These are phyloP conservation scores for Claviceps sp. DNA, from an alignment of 2,329 filamentous ascomycete genomes.

Conservation along the genomic window DNA sequence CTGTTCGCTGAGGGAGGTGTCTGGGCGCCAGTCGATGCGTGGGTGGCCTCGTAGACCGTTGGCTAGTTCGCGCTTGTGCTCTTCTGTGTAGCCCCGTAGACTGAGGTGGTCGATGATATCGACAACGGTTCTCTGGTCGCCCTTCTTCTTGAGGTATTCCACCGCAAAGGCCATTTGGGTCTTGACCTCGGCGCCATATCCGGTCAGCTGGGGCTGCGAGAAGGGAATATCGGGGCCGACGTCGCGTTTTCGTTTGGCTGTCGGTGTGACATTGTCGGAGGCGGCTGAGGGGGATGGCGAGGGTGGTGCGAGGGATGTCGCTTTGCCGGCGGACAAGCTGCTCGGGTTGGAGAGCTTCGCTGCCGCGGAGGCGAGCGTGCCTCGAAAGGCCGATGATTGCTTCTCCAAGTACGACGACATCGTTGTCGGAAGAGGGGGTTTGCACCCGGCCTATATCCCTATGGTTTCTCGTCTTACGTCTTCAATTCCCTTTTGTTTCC, in stretches of 20 bases:
- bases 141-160: constrained; percentile 64
- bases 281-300: constrained; percentile 49
- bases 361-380: constrained; percentile 48
- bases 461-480: too few relatives aligned
- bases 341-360: constrained; percentile 44
- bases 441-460: not conserved
- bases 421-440: constrained; percentile 10
- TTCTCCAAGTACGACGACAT: constrained; percentile 54
- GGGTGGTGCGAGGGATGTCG: constrained; percentile 35
- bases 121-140: constrained; percentile 53
- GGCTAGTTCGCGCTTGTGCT: constrained; percentile 50
- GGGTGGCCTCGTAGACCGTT: constrained; percentile 54
- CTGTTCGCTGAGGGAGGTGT: constrained; percentile 48
- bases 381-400: constrained; percentile 49
- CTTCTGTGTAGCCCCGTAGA: constrained; percentile 47
- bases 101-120: constrained; percentile 74
- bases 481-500: not conserved
- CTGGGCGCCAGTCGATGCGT: constrained; percentile 43
- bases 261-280: constrained; percentile 48
- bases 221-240: constrained; percentile 42
- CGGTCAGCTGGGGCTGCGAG: constrained; percentile 64
- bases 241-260: constrained; percentile 49
- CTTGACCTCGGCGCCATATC: constrained; percentile 66
- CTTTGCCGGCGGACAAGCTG: constrained; percentile 27
- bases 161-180: constrained; percentile 83